Evolutionary conservation across 1,284 basidiomycete genomes (phyloP).

Genomic region (Retiboletus flavoniger): DNA sequence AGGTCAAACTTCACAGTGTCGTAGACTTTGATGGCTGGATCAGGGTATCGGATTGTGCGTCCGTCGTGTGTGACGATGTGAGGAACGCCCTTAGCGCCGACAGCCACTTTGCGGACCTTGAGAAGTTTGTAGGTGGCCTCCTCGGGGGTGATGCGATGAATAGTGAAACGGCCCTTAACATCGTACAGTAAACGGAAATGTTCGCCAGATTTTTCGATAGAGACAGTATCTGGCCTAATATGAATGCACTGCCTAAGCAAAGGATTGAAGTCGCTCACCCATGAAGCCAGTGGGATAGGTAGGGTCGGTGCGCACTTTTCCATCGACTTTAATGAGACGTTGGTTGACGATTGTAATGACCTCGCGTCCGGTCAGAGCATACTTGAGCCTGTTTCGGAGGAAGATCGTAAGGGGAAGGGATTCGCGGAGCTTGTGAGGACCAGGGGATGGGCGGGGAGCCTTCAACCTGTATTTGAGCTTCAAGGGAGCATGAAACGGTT

Average conservation of each 20-base stretch:
- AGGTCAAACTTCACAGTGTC: conserved; percentile 98
- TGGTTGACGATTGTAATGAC: conserved; percentile 95
- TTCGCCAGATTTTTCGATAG: conserved; percentile 98
- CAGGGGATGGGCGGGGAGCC: conserved; percentile 95
- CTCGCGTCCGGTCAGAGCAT: conserved; percentile 95
- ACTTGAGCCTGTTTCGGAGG: conserved; percentile 99
- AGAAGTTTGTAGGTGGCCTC: conserved; percentile 98
- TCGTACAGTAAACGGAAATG: conserved; percentile 99
- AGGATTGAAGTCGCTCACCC: conserved; percentile 57
- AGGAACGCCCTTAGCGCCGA: conserved; percentile 94
- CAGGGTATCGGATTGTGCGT: conserved; percentile 99
- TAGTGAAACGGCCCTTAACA: conserved; percentile 98
- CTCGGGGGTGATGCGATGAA: conserved; percentile 99
- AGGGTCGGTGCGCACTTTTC: conserved; percentile 97
- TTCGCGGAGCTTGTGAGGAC: conserved; percentile 99
- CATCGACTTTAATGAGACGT: conserved; percentile 97
- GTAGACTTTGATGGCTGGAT: conserved; percentile 94
- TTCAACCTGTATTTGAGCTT: conserved; percentile 33
- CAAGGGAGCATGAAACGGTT: background rate
- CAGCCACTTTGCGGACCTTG: conserved; percentile 91
- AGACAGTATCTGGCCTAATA: conserved; percentile 76
- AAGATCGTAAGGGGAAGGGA: conserved; percentile 93
- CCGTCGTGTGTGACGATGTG: conserved; percentile 99
- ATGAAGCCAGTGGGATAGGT: conserved; percentile 97
- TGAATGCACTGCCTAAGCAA: conserved; percentile 1